Evolutionary conservation across 495 filamentous ascomycete genomes (phyloP), one percentile per base, ranked within the genome.

Genomic region (Aspergillus affinis): DNA sequence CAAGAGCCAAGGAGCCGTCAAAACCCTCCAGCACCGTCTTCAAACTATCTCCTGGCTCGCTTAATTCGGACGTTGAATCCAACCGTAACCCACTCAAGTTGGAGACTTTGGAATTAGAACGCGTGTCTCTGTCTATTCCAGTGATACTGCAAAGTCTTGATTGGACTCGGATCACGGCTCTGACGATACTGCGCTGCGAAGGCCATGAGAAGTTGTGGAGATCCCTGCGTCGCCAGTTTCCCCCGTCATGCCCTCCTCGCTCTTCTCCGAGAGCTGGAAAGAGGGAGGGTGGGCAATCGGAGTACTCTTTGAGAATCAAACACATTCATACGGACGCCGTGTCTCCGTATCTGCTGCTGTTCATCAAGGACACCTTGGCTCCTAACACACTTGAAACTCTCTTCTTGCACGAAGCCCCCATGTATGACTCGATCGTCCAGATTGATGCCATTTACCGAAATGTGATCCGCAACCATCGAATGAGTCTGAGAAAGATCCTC

Each of bases 341-440:
- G n/a, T 92, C 91, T 0, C 74, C 84, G 19, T 81, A 86, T 21
- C 73, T 98, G n/a, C 84, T 97, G 46, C 78, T 81, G 8, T 96
- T 97, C 65, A 82, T 97, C 54, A 91, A 88, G 58, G 90, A 96
- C 61, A 87, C 91, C 0, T 82, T 97, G 29, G 89, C 87, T 26
- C 93, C 93, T 2, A 90, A 98, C 69, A 88, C 85, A 2, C 75
- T 98, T 10, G 90, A 98, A 72, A 87, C 88, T 20, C 74, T 97
- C 18, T 93, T 92, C 67, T 70, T 98, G 51, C 91, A 95, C 72
- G 91, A 97, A 62, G 81, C 84, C 7, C 80, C 78, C 23, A 74
- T 72, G 9, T 80, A 84, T 57, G 68, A 79, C 18, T 83, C 83
- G 1, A 70, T 75, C 17, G 86, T 96, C 3, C 79, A 85, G 6